Evolutionary conservation across 352 stramenopile species (phyloP).

Genomic region (Globisporangium echinulatum): DNA sequence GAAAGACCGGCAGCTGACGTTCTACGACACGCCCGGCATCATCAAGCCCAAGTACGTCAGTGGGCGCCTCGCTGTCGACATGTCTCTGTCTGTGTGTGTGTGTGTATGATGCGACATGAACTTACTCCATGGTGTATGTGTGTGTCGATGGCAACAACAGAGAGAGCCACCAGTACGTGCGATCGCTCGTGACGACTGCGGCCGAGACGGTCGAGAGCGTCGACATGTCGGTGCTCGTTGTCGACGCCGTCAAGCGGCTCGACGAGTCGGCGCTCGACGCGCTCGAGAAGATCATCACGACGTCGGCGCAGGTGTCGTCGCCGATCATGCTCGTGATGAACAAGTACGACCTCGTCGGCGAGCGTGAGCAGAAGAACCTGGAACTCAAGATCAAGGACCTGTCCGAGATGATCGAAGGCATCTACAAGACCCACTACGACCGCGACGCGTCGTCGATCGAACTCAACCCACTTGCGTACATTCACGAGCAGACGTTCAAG

Average conservation of each 20-base stretch:
- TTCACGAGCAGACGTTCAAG: conserved; percentile 68
- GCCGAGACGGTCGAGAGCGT: conserved; percentile 73
- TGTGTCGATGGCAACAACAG: conserved; percentile 8
- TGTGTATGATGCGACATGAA: not conserved
- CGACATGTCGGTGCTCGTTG: conserved; percentile 82
- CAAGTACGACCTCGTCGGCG: conserved; percentile 67
- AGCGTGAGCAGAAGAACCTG: conserved; percentile 48
- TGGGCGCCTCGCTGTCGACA: not conserved
- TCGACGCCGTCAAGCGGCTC: conserved; percentile 80
- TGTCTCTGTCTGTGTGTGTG: not conserved
- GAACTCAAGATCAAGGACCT: conserved; percentile 66
- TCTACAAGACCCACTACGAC: conserved; percentile 66
- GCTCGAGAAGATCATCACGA: conserved; percentile 72
- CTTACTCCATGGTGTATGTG: not conserved
- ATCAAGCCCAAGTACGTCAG: conserved; percentile 75
- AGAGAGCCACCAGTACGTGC: conserved; percentile 77
- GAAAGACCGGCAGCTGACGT: conserved; percentile 67
- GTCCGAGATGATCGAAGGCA: conserved; percentile 77
- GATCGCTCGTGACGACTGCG: conserved; percentile 69
- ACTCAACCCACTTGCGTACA: conserved; percentile 60
- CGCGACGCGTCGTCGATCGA: conserved; percentile 40
- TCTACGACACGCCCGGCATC: conserved; percentile 83
- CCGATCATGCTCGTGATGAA: conserved; percentile 87
- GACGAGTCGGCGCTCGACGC: conserved; percentile 73
- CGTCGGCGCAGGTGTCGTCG: conserved; percentile 63